Percentiles rank a stretch among this genome's conserved stretches.
phyloP scores from a whole-genome alignment of 495 filamentous ascomycete genomes.

The Neurospora africana region DNA sequence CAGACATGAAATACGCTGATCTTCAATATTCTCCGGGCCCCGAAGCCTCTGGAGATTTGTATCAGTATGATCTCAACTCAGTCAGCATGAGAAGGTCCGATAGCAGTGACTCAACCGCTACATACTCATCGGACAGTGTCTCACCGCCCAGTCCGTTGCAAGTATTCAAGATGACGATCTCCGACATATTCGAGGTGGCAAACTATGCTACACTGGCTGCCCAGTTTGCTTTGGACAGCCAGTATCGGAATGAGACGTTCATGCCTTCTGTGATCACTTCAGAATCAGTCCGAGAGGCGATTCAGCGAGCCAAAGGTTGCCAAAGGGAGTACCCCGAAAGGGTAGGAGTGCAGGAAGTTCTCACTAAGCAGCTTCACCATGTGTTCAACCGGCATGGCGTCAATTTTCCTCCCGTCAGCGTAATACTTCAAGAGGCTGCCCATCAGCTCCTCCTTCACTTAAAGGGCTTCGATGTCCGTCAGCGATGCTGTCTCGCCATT shows the following conservation, averaged over 20 bases:
- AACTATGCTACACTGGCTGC: constrained; percentile 3
- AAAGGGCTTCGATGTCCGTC: constrained; percentile 2
- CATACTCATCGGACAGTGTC: neutral
- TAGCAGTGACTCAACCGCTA: neutral
- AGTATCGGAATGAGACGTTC: too few species aligned
- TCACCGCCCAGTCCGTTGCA: neutral
- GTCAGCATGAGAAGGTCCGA: neutral
- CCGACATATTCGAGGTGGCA: constrained; percentile 2
- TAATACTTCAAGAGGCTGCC: constrained; percentile 10
- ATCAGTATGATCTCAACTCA: neutral
- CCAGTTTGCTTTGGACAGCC: neutral
- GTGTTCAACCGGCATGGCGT: neutral
- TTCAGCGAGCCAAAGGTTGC: neutral
- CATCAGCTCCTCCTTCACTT: constrained; percentile 11
- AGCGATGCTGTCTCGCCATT: constrained; percentile 7
- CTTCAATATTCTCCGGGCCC: neutral
- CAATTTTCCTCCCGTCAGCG: neutral
- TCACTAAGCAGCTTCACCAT: constrained; percentile 1
- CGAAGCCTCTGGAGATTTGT: neutral
- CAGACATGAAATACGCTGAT: neutral
- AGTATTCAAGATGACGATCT: neutral
- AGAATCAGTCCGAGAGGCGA: neutral
- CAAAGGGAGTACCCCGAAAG: neutral
- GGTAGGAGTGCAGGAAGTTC: constrained; percentile 6
- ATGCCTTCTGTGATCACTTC: neutral